Conservation (phyloP, 2,329 filamentous ascomycete species). For the Daldinia sp. region DNA sequence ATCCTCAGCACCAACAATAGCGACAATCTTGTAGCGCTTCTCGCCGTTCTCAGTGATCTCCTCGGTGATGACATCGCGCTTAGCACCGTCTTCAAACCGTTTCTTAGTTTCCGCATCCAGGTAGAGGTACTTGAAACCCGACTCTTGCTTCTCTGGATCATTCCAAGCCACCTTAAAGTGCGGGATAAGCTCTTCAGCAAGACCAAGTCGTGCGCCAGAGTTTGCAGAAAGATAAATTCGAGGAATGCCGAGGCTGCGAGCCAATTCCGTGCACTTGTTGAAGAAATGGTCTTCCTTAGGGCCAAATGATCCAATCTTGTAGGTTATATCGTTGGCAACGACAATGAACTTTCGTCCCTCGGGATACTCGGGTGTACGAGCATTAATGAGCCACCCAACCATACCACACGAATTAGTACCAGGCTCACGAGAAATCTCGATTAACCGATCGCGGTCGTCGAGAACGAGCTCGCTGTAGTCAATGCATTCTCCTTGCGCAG, state of each 20-base stretch:
- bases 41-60: slow-evolving; percentile 87
- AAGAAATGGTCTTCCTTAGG: slow-evolving; percentile 98
- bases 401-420: slow-evolving; percentile 97
- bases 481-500: slow-evolving; percentile 88
- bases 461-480: slow-evolving; percentile 94
- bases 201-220: slow-evolving; percentile 95
- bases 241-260: slow-evolving; percentile 92
- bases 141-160: slow-evolving; percentile 80
- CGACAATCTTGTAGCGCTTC: slow-evolving; percentile 92
- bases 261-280: slow-evolving; percentile 97
- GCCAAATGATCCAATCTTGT: slow-evolving; percentile 98
- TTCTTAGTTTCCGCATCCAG: slow-evolving; percentile 87
- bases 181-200: slow-evolving; percentile 96
- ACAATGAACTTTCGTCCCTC: slow-evolving; percentile 92
- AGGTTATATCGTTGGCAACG: slow-evolving; percentile 99
- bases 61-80: slow-evolving; percentile 87
- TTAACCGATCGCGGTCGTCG: slow-evolving; percentile 90
- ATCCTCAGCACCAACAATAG: slow-evolving; percentile 92
- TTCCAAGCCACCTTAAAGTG: slow-evolving; percentile 99
- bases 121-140: slow-evolving; percentile 97
- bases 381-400: slow-evolving; percentile 97
- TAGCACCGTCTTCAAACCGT: slow-evolving; percentile 82
- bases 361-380: slow-evolving; percentile 95
- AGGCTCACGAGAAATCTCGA: slow-evolving; percentile 93
- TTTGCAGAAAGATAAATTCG: slow-evolving; percentile 98